A percentile compares a stretch with the other conserved stretches of the same genome.
phyloP scores from a whole-genome alignment of 177 flowering plant genomes.

The Tripterygium wilfordii region DNA sequence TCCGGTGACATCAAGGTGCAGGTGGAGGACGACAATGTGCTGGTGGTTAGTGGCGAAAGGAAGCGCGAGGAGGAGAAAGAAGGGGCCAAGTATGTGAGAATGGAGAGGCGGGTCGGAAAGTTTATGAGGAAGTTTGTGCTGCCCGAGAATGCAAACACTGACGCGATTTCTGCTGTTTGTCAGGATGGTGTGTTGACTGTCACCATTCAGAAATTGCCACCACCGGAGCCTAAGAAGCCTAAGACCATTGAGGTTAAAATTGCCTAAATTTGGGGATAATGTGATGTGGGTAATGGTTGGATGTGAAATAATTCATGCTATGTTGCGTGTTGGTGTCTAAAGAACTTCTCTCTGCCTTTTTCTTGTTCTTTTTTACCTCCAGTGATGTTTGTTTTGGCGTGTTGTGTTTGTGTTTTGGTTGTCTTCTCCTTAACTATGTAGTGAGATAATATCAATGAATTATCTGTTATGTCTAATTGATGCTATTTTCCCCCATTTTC shows the following conservation, averaged over 20 bases:
- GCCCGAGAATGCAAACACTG: constrained; percentile 37
- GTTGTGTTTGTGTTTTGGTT: too few relatives aligned
- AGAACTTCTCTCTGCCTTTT: too few relatives aligned
- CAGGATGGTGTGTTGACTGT: constrained; percentile 41
- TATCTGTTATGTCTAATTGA: too few relatives aligned
- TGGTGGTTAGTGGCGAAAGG: constrained; percentile 35
- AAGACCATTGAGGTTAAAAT: constrained; percentile 27
- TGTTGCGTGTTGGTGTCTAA: too few relatives aligned
- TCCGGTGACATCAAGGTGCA: constrained; percentile 37
- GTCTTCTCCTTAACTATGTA: too few relatives aligned
- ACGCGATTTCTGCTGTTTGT: constrained; percentile 29
- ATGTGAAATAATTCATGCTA: too few relatives aligned
- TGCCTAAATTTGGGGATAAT: too few relatives aligned
- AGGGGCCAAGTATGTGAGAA: constrained; percentile 36
- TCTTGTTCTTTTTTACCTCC: too few relatives aligned
- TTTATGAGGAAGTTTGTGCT: constrained; percentile 38
- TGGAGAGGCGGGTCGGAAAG: constrained; percentile 42
- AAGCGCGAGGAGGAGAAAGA: constrained; percentile 30
- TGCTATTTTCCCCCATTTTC: too few relatives aligned
- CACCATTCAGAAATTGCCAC: constrained; percentile 37
- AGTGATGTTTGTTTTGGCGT: too few relatives aligned
- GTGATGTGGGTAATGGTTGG: too few relatives aligned
- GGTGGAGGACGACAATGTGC: constrained; percentile 36
- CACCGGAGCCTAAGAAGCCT: constrained; percentile 49
- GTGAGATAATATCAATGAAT: too few relatives aligned